Evolutionary conservation across 1,284 basidiomycete genomes (phyloP), one percentile per base, ranked within the genome.

Genomic region (Microbotryum silenes-acaulis): DNA sequence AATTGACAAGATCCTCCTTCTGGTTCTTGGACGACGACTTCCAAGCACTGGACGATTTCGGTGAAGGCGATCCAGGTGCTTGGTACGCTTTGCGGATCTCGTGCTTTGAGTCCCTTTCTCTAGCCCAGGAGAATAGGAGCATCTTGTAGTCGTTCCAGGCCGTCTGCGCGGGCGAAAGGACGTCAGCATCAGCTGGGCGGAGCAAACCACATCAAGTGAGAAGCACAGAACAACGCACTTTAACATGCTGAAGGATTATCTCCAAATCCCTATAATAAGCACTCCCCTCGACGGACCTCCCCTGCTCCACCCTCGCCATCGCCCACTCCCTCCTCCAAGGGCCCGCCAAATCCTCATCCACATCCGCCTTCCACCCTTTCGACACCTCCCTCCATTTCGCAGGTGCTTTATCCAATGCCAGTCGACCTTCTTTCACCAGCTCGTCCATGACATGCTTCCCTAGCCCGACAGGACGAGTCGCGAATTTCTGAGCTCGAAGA

Each of bases 371-470:
- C 18, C 16, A 46, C 4, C 37, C 49, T 3, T 12, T 6, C 37
- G 42, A 54, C 51, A 59, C 54, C 0, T 25, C 9, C 4, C 6
- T 6, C 51, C 45, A 57, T 5, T 20, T 29, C 14, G 12, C 18
- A 1, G 37, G 16, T 10, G 54, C 53, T 9, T 16, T 20, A 21
- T 18, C 6, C 9, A 48, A 16, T 1, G 57, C 51, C 0, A 18
- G 9, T 2, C 7, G 20, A 6, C 61, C 42, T 45, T 66, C 64
- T 8, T 5, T 3, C 18, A 59, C 50, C 33, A 66, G 54, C 29
- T 58, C 65, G 42, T 66, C 65, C 57, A 66, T 60, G 2, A 48
- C 53, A 14, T 63, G 65, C 42, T 18, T 45, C 7, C 29, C 57
- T 2, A 61, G 33, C 4, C 23, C 21, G 1, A 10, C 1, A 0